A percentile compares a stretch with the other conserved stretches of the same genome.
Evolutionary conservation across 371 early-diverging fungal genomes (phyloP).

Genomic region (Cokeromyces recurvatus): DNA sequence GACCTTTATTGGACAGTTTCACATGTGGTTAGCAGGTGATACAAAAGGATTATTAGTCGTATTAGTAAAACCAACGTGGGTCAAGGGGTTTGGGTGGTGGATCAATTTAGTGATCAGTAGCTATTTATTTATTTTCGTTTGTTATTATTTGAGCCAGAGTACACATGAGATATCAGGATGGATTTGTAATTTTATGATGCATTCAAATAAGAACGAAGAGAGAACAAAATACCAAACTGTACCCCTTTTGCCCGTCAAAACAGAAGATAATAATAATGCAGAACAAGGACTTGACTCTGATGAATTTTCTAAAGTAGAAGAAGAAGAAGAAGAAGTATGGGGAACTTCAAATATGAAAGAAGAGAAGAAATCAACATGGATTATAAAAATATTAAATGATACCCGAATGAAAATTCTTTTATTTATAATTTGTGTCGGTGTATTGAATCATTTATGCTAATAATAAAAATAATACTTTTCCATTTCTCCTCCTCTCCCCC

Average conservation of each 20-base stretch:
- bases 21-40: conserved; percentile 73
- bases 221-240: conserved; percentile 24
- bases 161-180: conserved; percentile 46
- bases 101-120: conserved; percentile 47
- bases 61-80: conserved; percentile 23
- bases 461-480: too few relatives aligned
- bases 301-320: background rate
- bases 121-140: conserved; percentile 52
- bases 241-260: conserved; percentile 3
- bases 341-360: background rate
- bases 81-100: conserved; percentile 46
- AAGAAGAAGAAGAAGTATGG: conserved; percentile 6
- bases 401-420: conserved; percentile 5
- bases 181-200: conserved; percentile 16
- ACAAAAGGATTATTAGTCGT: conserved; percentile 62
- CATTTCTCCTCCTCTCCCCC: too few relatives aligned
- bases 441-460: conserved; percentile 9
- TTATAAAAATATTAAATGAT: conserved; percentile 4
- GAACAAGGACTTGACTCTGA: too few relatives aligned
- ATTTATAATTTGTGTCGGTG: conserved; percentile 1
- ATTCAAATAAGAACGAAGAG: too few relatives aligned
- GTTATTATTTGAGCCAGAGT: conserved; percentile 46
- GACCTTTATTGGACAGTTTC: conserved; percentile 77
- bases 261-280: too few relatives aligned
- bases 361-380: background rate